phyloP scores from a whole-genome alignment of 1,139 yeast species.

The Suhomyces bokatorum region DNA sequence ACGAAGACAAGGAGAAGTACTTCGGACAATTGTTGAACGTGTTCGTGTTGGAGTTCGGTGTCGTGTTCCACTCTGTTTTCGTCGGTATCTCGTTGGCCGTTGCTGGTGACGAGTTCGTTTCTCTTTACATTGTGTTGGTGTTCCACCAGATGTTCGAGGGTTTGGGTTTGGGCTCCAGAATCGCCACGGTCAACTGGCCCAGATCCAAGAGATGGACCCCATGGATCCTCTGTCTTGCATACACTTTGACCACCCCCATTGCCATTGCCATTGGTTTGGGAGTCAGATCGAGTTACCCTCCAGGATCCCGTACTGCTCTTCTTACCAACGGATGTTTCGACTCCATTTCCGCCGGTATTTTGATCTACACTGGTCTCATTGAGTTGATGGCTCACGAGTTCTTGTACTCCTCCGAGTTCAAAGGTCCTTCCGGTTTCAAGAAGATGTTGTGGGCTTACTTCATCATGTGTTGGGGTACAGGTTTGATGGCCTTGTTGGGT shows the following conservation, averaged over 20 bases:
- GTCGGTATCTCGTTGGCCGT: slow-evolving; percentile 75
- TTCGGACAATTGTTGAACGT: slow-evolving; percentile 47
- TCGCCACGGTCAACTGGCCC: slow-evolving; percentile 75
- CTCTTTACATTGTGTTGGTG: slow-evolving; percentile 75
- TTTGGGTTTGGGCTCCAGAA: slow-evolving; percentile 83
- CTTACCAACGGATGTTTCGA: slow-evolving; percentile 80
- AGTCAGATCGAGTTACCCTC: slow-evolving; percentile 64
- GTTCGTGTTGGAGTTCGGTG: slow-evolving; percentile 74
- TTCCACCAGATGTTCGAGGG: slow-evolving; percentile 96
- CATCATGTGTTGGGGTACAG: slow-evolving; percentile 68
- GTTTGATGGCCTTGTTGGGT: slow-evolving; percentile 82
- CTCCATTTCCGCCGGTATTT: slow-evolving; percentile 80
- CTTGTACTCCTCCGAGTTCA: slow-evolving; percentile 63
- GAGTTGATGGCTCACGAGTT: slow-evolving; percentile 91
- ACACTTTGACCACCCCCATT: slow-evolving; percentile 77
- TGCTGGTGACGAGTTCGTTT: slow-evolving; percentile 68
- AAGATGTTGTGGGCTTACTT: slow-evolving; percentile 40
- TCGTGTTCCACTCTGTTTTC: slow-evolving; percentile 78
- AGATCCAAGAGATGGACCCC: slow-evolving; percentile 48
- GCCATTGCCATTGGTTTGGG: slow-evolving; percentile 87
- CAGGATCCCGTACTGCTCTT: slow-evolving; percentile 61
- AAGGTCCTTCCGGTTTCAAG: slow-evolving; percentile 48
- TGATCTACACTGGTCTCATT: slow-evolving; percentile 81
- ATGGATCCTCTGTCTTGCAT: slow-evolving; percentile 58
- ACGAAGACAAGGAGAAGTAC: slow-evolving; percentile 39